A percentile compares a stretch with the other conserved stretches of the same genome.
These are phyloP conservation scores for Isabelozyma rhagii DNA, from an alignment of 805 yeast genomes.

Conservation along the genomic window DNA sequence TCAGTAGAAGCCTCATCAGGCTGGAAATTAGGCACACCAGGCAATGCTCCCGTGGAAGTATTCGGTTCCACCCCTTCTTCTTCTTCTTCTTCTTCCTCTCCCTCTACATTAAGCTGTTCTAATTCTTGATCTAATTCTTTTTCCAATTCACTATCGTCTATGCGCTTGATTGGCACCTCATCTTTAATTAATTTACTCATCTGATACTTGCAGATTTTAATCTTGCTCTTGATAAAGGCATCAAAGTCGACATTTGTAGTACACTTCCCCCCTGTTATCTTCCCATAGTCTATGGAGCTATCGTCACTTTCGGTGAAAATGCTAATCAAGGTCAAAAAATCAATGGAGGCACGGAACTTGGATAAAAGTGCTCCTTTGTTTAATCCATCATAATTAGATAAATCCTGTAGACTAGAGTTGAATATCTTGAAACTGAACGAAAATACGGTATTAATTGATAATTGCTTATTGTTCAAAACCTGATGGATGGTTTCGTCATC, in stretches of 20 bases:
- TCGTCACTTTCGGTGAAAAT: slow-evolving; percentile 22
- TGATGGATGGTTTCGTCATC: slow-evolving; percentile 40
- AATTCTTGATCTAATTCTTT: slow-evolving; percentile 21
- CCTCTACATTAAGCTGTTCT: slow-evolving; percentile 6
- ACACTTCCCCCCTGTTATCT: slow-evolving; percentile 34
- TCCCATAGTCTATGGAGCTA: slow-evolving; percentile 23
- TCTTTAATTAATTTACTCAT: slow-evolving; percentile 37
- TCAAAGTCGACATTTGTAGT: slow-evolving; percentile 18
- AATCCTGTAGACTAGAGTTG: slow-evolving; percentile 27
- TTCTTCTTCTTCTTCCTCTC: neutral
- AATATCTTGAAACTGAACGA: slow-evolving; percentile 34
- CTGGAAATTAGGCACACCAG: neutral
- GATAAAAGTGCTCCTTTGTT: slow-evolving; percentile 26
- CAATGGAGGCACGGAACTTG: slow-evolving; percentile 34
- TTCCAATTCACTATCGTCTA: slow-evolving; percentile 26
- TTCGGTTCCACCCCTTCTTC: neutral
- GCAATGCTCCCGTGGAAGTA: neutral
- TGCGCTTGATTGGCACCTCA: slow-evolving; percentile 22
- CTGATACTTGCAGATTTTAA: slow-evolving; percentile 35
- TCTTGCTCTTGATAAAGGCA: slow-evolving; percentile 26
- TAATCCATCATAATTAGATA: slow-evolving; percentile 17
- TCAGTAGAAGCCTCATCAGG: neutral
- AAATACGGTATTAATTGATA: slow-evolving; percentile 31
- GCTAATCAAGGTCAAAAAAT: slow-evolving; percentile 27
- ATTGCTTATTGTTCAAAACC: slow-evolving; percentile 56